phyloP scores from a whole-genome alignment of 352 stramenopile species.

The Globisporangium recalcitrans region DNA sequence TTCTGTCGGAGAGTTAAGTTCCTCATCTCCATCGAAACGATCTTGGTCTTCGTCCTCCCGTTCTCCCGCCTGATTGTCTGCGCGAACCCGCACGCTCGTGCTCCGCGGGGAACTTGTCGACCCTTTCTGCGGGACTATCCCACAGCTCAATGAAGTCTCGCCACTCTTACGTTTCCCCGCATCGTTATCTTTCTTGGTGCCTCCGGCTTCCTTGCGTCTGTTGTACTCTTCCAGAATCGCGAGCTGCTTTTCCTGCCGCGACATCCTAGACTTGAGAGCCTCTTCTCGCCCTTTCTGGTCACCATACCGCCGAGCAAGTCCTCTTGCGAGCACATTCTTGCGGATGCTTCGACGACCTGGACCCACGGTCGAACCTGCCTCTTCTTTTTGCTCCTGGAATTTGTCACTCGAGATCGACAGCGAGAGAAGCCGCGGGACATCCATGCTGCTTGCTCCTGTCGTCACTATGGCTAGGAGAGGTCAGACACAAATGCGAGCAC shows the following conservation, averaged over 20 bases:
- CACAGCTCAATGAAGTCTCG: constrained; percentile 6
- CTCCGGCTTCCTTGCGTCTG: constrained; percentile 13
- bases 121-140: constrained; percentile 18
- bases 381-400: constrained; percentile 3
- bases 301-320: constrained; percentile 25
- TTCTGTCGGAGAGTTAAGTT: constrained; percentile 10
- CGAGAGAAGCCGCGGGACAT: constrained; percentile 3
- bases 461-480: not conserved
- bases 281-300: constrained; percentile 28
- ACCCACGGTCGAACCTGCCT: not conserved
- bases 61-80: constrained; percentile 5
- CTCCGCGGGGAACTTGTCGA: constrained; percentile 17
- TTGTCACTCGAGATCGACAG: constrained; percentile 5
- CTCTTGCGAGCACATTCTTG: constrained; percentile 27
- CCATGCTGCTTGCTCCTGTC: not conserved
- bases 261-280: constrained; percentile 19
- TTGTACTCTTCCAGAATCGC: constrained; percentile 29
- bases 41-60: not conserved
- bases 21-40: not conserved
- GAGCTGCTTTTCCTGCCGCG: constrained; percentile 23
- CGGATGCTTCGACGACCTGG: constrained; percentile 19
- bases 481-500: not conserved
- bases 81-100: constrained; percentile 17
- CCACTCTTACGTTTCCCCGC: not conserved
- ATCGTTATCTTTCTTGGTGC: not conserved